Evolutionary conservation across 73 alveolate species (phyloP).

Genomic region (Symbiodinium pilosum): DNA sequence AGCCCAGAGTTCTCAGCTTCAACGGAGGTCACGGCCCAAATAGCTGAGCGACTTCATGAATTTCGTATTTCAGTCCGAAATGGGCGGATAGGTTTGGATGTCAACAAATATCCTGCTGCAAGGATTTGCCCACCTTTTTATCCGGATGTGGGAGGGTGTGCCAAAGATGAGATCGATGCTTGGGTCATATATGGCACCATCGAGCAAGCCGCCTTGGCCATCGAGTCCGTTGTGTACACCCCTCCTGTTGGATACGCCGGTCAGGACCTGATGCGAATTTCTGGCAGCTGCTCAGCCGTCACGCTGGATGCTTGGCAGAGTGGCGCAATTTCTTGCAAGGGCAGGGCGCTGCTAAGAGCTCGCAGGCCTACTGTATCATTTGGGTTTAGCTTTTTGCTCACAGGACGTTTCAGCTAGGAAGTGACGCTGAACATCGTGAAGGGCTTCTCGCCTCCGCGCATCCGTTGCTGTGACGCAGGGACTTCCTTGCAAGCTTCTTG

Average conservation of each 20-base stretch:
- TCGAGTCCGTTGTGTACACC: conserved; percentile 68
- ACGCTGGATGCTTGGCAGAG: background rate
- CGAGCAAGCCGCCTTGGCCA: conserved; percentile 40
- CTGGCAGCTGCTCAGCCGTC: conserved; percentile 70
- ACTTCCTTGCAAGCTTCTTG: background rate
- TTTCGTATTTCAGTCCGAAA: conserved; percentile 48
- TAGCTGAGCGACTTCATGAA: conserved; percentile 62
- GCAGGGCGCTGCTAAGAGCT: too few relatives aligned
- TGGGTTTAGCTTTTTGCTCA: background rate
- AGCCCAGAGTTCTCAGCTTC: conserved; percentile 63
- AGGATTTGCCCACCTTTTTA: conserved; percentile 83
- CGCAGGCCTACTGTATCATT: too few relatives aligned
- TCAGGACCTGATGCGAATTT: conserved; percentile 53
- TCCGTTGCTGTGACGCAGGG: conserved; percentile 55
- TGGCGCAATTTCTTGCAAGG: too few relatives aligned
- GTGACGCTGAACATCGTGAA: conserved; percentile 66
- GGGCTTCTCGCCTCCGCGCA: conserved; percentile 53
- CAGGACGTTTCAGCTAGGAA: background rate
- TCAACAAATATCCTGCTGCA: conserved; percentile 66
- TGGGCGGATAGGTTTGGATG: conserved; percentile 37
- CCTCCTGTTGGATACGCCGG: conserved; percentile 64
- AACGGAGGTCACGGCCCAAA: background rate
- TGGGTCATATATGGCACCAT: conserved; percentile 88
- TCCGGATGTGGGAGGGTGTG: conserved; percentile 91
- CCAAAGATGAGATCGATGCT: conserved; percentile 40